phyloP scores from a whole-genome alignment of 1,139 yeast genomes.

The Sugiyamaella japonica region DNA sequence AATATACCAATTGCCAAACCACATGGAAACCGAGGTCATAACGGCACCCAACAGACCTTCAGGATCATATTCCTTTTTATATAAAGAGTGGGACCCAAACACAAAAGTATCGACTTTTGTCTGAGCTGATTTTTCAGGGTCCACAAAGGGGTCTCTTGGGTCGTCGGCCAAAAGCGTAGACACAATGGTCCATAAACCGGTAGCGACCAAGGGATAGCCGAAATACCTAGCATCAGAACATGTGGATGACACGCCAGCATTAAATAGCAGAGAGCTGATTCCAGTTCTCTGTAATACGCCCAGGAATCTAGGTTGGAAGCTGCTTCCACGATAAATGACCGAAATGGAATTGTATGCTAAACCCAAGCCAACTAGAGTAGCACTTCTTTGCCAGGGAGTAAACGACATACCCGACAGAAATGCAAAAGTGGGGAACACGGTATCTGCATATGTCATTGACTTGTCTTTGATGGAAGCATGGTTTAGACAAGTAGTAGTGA shows the following conservation, averaged over 20 bases:
- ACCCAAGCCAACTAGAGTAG: constrained; percentile 41
- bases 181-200: constrained; percentile 35
- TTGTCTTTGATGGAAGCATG: constrained; percentile 38
- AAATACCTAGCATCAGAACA: constrained; percentile 20
- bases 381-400: constrained; percentile 30
- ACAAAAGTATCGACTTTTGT: constrained; percentile 36
- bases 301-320: constrained; percentile 33
- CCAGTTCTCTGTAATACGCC: constrained; percentile 45
- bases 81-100: constrained; percentile 30
- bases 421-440: constrained; percentile 43
- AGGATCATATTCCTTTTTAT: constrained; percentile 39
- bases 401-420: constrained; percentile 40
- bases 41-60: constrained; percentile 43
- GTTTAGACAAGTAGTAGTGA: constrained; percentile 29
- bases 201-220: constrained; percentile 30
- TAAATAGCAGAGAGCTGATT: constrained; percentile 35
- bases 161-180: constrained; percentile 35
- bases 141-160: constrained; percentile 33
- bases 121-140: constrained; percentile 38
- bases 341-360: constrained; percentile 37
- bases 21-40: constrained; percentile 40
- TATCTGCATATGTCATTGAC: constrained; percentile 40
- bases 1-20: constrained; percentile 37
- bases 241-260: constrained; percentile 12
- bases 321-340: constrained; percentile 22